Conservation (phyloP, 208 protist genomes). For the Phytomonas francai region DNA sequence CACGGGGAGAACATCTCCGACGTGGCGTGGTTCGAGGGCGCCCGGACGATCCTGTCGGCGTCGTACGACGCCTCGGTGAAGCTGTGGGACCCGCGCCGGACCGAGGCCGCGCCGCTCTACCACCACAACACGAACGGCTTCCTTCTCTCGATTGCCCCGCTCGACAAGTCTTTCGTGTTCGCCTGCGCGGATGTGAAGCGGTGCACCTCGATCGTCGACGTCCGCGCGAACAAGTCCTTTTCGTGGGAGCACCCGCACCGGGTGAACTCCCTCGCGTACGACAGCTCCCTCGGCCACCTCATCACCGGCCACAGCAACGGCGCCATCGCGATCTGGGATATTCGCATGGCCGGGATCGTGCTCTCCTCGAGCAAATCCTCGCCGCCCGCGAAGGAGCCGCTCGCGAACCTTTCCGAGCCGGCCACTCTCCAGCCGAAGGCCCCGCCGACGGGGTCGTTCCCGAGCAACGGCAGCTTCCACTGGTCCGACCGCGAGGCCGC, state of each 20-base stretch:
- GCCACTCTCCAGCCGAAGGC: neutral
- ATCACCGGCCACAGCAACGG: conserved; percentile 80
- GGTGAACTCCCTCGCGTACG: conserved; percentile 71
- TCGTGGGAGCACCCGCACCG: conserved; percentile 57
- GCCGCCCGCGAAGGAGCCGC: neutral
- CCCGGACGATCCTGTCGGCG: conserved; percentile 63
- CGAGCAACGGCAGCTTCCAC: neutral
- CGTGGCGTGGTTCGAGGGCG: conserved; percentile 71
- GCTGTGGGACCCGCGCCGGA: conserved; percentile 72
- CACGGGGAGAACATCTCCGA: conserved; percentile 76
- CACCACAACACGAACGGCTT: conserved; percentile 62
- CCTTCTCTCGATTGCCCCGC: conserved; percentile 52
- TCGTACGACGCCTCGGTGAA: conserved; percentile 83
- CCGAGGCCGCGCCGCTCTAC: conserved; percentile 31
- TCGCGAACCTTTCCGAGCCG: neutral
- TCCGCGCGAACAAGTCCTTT: conserved; percentile 28
- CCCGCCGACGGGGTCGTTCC: conserved; percentile 6
- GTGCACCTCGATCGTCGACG: conserved; percentile 67
- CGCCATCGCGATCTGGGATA: conserved; percentile 72
- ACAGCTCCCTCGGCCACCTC: conserved; percentile 44
- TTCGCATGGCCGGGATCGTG: conserved; percentile 46
- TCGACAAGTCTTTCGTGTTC: conserved; percentile 72
- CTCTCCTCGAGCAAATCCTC: conserved; percentile 22
- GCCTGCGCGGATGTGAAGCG: conserved; percentile 67
- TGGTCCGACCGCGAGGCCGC: neutral